Evolutionary conservation across 208 protist species (phyloP), one percentile per base, ranked within the genome.

Genomic region (Perkinsela sp.): DNA sequence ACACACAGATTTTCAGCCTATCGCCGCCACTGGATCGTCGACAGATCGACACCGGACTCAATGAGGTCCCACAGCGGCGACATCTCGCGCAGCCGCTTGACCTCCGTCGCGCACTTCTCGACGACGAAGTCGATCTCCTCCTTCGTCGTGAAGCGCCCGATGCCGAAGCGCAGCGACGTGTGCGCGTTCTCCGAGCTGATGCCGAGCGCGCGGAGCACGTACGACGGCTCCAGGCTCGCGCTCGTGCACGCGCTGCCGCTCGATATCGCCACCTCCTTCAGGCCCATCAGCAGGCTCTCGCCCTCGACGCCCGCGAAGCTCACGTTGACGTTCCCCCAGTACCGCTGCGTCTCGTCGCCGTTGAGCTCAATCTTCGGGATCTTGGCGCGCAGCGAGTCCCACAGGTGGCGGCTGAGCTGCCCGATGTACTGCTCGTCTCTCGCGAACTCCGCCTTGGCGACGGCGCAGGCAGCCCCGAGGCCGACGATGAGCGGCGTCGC

Each of bases 261-360:
- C 1, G 87, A 93, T 32, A 95, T 83, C 0, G 93, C 94, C 31
- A 97, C 79, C 32, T 92, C 78, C 76, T 97, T 97, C 74, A 98
- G 92, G 0, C 90, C 94, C 94, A 98, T 98, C 32, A 98, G 80
- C 32, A 99, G 74, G 32, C 84, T 92, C 77, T 99, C 96, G 32
- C 97, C 97, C 81, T 99, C 97, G 1, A 99, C 95, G 72, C 93
- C 98, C 0, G 89, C 83, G 77, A 99, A 99, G 31, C 91, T 96
- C 48, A 99, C 79, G 82, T 98, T 98, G 13, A 98, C 74, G 76
- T 93, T 97, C 66, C 95, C 96, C 28, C 79, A 83, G 72, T 95
- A 97, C 29, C 91, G 83, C 0, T 77, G 66, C 74, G 90, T 77
- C 29, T 77, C 0, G 73, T 96, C 93, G 67, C 94, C 95, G 76